Conservation (phyloP, 164 flowering plant genomes). For the Stephania japonica region DNA sequence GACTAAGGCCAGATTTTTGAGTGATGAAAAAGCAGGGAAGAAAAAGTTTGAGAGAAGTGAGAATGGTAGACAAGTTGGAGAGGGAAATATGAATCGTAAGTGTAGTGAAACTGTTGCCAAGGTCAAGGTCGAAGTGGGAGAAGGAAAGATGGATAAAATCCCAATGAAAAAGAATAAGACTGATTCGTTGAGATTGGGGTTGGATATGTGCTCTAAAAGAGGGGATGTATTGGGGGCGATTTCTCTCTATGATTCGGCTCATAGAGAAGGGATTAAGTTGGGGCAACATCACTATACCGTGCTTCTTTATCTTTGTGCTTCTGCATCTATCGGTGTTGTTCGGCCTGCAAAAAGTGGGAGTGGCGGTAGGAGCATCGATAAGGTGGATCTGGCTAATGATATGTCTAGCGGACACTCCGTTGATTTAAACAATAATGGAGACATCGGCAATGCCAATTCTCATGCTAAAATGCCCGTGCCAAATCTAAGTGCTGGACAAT, state of each 20-base stretch:
- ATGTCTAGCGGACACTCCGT: conserved; percentile 9
- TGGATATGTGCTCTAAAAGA: conserved; percentile 73
- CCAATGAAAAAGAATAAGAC: conserved; percentile 27
- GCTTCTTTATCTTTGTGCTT: conserved; percentile 74
- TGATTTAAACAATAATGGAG: conserved; percentile 14
- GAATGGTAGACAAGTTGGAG: conserved; percentile 12
- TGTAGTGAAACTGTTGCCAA: conserved; percentile 14
- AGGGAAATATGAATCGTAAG: conserved; percentile 12
- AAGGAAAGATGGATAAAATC: conserved; percentile 22
- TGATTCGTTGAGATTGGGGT: conserved; percentile 32
- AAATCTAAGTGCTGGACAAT: conserved; percentile 8
- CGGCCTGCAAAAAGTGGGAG: conserved; percentile 77
- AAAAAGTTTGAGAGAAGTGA: conserved; percentile 16
- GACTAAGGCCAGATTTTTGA: conserved; percentile 6
- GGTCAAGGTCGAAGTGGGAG: conserved; percentile 9
- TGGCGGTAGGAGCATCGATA: conserved; percentile 29
- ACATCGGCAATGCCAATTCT: conserved; percentile 5
- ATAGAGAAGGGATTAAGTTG: conserved; percentile 45
- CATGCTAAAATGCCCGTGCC: neutral
- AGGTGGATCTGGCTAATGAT: conserved; percentile 12
- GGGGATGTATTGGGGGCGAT: conserved; percentile 79
- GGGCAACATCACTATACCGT: conserved; percentile 74
- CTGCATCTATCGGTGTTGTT: conserved; percentile 74
- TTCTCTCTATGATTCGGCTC: conserved; percentile 53
- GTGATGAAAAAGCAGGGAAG: conserved; percentile 6